A percentile compares a stretch with the other conserved stretches of the same genome.
Conservation (phyloP, 352 stramenopile genomes). For the Pythium plurisporium region DNA sequence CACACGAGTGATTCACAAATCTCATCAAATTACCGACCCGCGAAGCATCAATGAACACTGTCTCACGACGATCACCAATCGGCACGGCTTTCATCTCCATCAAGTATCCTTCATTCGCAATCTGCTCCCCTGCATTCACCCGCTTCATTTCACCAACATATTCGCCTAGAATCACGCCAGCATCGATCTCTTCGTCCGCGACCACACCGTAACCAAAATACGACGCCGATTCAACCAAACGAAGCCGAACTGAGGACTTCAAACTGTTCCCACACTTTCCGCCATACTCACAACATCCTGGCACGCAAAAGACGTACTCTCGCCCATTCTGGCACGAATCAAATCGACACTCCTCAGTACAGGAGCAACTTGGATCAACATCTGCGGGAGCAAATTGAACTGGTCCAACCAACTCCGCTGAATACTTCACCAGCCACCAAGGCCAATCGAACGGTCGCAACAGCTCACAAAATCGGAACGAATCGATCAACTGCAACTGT, state of each 20-base stretch:
- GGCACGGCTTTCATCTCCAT: background rate
- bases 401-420: no score
- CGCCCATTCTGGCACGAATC: background rate
- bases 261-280: background rate
- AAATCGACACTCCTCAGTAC: background rate
- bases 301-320: background rate
- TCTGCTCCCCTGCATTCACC: background rate
- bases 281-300: background rate
- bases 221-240: background rate
- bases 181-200: background rate
- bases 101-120: background rate
- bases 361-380: no score
- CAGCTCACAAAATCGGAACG: no score
- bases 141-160: background rate
- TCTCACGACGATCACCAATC: background rate
- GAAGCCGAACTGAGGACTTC: background rate
- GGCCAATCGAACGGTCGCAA: no score
- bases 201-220: background rate
- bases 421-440: no score
- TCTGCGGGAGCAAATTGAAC: background rate
- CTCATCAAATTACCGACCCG: background rate
- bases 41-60: background rate
- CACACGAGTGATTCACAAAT: conserved; percentile 7
- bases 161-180: background rate
- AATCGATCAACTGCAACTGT: no score